These are phyloP conservation scores for Cryptosporidium sp. DNA, from an alignment of 169 alveolate species.

Conservation along the genomic window DNA sequence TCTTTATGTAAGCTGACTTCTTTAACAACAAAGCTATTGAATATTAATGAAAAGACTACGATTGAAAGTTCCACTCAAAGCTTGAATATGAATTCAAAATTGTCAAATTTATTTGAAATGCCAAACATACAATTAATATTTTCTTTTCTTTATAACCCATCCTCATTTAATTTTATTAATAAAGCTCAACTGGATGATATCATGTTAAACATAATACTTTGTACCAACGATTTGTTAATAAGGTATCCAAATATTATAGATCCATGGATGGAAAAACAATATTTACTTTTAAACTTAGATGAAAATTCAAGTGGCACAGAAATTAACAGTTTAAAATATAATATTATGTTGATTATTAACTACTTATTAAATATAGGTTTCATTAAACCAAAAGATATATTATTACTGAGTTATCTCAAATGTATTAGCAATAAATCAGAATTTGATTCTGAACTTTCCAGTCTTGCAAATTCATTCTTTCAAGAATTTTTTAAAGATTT, in stretches of 20 bases:
- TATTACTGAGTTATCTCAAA: constrained; percentile 29
- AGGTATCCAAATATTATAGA: constrained; percentile 63
- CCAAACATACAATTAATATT: constrained; percentile 61
- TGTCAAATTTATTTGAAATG: constrained; percentile 19
- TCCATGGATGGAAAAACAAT: constrained; percentile 66
- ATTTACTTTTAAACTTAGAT: constrained; percentile 2
- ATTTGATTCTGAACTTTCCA: background rate
- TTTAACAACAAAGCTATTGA: constrained; percentile 16
- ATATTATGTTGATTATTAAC: constrained; percentile 29
- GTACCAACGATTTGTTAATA: constrained; percentile 37
- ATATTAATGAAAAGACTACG: background rate
- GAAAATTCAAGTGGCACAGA: background rate
- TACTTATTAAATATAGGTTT: constrained; percentile 43
- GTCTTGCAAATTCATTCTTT: constrained; percentile 55
- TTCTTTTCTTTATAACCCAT: constrained; percentile 16
- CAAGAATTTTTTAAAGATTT: constrained; percentile 45
- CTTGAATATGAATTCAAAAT: constrained; percentile 20
- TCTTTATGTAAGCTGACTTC: constrained; percentile 42
- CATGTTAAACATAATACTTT: constrained; percentile 23
- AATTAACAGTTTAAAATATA: constrained; percentile 12
- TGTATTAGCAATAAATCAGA: constrained; percentile 12
- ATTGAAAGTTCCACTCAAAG: background rate
- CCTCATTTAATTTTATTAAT: constrained; percentile 2
- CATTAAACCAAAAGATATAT: constrained; percentile 50
- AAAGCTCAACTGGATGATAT: constrained; percentile 29